Base-by-base conservation (phyloP, 225 moss, liverwort and hornwort genomes). In the Pseudoscleropodium purum region DNA sequence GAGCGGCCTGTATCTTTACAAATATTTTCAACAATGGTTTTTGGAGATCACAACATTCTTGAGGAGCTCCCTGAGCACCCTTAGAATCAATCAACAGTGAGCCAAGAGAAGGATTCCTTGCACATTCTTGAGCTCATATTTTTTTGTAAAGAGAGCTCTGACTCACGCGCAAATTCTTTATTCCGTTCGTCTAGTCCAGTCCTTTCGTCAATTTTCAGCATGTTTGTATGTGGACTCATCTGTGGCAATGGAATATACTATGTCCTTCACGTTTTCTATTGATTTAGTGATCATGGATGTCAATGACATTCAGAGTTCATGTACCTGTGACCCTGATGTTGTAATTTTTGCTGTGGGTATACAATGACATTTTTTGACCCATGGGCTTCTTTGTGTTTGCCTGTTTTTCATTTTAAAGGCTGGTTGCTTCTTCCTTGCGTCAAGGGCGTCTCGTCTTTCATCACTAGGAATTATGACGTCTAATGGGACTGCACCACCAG, bases 401-500 rank as follows among this genome's bases (percentile, higher is more conserved):
- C 51, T 76, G 47, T 83, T 67, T 66, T 85, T 61, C 52, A 15
- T 73, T 75, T 89, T 93, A 91, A 89, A 94, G 94, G 93, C 93
- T 82, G 87, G 84, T 88, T 85, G 80, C 83, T 83, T 77, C 90
- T 75, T 90, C 87, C 86, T 87, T 89, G 75, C 87, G 64, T 60
- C 61, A 25, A 75, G 76, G 93, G 91, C 86, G 90, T 86, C 66
- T 87, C 90, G 87, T 65, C 61, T 89, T 89, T 66, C 66, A 65
- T 91, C 85, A 62, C 81, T 87, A 90, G 87, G 80, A 91, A 90
- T 75, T 80, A 93, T 95, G 94, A 80, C 92, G 83, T 54, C 94
- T 85, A 95, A 93, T 59, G 94, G 94, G 89, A 73, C 94, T 88
- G 86, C 93, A 87, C 90, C 93, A 83, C 89, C 91, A 91, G 72